Base-by-base conservation (phyloP, 2,329 filamentous ascomycete species). In the Diplodia sapinea region DNA sequence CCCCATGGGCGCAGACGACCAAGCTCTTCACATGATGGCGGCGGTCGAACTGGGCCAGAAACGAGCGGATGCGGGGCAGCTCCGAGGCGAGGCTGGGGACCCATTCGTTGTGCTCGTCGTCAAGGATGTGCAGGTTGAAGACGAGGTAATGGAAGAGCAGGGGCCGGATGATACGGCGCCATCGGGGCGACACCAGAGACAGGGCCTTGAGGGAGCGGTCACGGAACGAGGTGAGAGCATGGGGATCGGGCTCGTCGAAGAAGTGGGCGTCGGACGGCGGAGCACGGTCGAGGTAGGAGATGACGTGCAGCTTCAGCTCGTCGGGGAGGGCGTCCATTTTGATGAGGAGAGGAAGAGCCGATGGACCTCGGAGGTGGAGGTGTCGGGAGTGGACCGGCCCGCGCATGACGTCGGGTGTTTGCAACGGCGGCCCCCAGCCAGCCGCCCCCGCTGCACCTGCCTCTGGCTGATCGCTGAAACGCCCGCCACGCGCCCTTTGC, bases 21-120 rank as follows among this genome's bases (percentile, higher is more conserved):
- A 87, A 73, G 63, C 81, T 86, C 38, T 76, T 76, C 31, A 88
- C 79, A 65, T 82, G 74, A 33, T 72, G 70, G 40, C 74, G 75
- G 17, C 78, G 67, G 0, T 71, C 68, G 17, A 51, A 70, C 6
- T 69, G 65, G 12, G 43, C 23, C 0, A 76, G 59, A 26, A 78
- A 74, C 1, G 29, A 63, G 1, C 49, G 55, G 51, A 78, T 75
- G 11, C 11, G 62, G 12, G 11, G 12, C 36, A 55, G n/a, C 38
- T 61, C 49, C 0, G 31, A 15, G 1, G 65, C 55, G 29, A n/a
- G 51, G 31, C 20, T 9, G 4, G 65, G 65, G 40, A 31, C 12
- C 59, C 59, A 63, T 13, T 36, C 40, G n/a, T 51, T 23, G 15
- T 29, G 20, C 15, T 40, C 31, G 6, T 26, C 31, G 23, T 55